Evolutionary conservation across 192 early-diverging fungal species (phyloP), one percentile per base, ranked within the genome.

Genomic region (Coemansia reversa): DNA sequence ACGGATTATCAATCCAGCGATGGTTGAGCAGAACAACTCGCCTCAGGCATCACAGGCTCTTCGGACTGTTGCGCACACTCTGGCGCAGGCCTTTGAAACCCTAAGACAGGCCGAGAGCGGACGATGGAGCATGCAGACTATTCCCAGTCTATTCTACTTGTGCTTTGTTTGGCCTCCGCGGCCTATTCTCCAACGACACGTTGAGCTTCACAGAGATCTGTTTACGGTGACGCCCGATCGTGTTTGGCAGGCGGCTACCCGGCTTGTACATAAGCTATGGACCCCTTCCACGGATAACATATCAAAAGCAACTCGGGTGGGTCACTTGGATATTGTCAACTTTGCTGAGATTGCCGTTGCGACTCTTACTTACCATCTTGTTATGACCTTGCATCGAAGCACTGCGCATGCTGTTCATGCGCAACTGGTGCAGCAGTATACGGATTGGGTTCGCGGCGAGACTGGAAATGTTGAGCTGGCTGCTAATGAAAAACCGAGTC

Each of bases 151-250:
- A 55, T 75, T 60, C 32, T 75, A 75, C 27, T 58, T 75, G 48
- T 58, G 73, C 59, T 75, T 75, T 75, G 73, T 75, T 6, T 75
- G 73, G 73, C 73, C 73, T 20, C 73, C 73, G 20, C 55, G 67
- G 2, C 73, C 73, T 6, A 75, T 75, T 45, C 12, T 47, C 0
- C 59, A 60, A 39, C 66, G 73, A 9, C 67, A 69, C 22, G 35
- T 75, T 16, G 73, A 75, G 54, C 67, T 75, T 1, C 73, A 75
- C 9, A 30, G 27, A 14, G 45, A 53, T 2, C 54, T 75, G 29
- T 65, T 75, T 54, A 30, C 42, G 12, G 73, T 75, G 54, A 75
- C 73, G 20, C 74, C 74, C 12, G 74, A 76, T 27, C 74, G 74
- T n/a, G 68, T 63, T 2, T 76, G 74, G 74, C 67, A 60, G 29